A percentile compares a stretch with the other conserved stretches of the same genome.
Conservation (phyloP, 371 early-diverging fungal species). For the Entomophthora muscae region DNA sequence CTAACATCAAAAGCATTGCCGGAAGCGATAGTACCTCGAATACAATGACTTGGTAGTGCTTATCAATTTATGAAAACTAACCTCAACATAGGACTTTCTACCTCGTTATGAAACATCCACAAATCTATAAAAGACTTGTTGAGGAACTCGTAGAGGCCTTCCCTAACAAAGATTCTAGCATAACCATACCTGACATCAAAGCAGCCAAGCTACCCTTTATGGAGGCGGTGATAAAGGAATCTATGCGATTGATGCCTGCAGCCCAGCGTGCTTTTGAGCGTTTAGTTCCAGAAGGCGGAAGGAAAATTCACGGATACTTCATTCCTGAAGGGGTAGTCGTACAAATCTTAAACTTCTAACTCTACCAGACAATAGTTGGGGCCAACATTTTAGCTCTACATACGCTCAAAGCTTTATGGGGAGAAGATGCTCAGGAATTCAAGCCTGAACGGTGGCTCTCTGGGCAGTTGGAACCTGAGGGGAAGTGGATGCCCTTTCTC, state of each 20-base stretch:
- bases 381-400: not conserved
- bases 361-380: not conserved
- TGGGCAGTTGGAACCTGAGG: not conserved
- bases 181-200: not conserved
- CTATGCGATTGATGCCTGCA: not conserved
- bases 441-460: not conserved
- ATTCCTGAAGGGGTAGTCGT: conserved; percentile 9
- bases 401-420: not conserved
- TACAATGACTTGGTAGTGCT: conserved; percentile 2
- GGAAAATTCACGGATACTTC: conserved; percentile 12
- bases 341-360: not conserved
- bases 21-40: conserved; percentile 1
- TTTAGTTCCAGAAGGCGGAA: conserved; percentile 14
- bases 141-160: not conserved
- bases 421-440: not conserved
- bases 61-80: not conserved
- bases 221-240: conserved; percentile 5
- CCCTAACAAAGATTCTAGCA: not conserved
- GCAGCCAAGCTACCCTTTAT: conserved; percentile 2
- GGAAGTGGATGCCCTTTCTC: not conserved
- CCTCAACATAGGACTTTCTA: not conserved
- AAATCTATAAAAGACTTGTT: not conserved
- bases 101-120: not conserved
- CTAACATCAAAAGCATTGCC: not conserved
- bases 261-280: conserved; percentile 12